Evolutionary conservation across 2,329 filamentous ascomycete genomes (phyloP).

Genomic region (Sporothrix inflata): DNA sequence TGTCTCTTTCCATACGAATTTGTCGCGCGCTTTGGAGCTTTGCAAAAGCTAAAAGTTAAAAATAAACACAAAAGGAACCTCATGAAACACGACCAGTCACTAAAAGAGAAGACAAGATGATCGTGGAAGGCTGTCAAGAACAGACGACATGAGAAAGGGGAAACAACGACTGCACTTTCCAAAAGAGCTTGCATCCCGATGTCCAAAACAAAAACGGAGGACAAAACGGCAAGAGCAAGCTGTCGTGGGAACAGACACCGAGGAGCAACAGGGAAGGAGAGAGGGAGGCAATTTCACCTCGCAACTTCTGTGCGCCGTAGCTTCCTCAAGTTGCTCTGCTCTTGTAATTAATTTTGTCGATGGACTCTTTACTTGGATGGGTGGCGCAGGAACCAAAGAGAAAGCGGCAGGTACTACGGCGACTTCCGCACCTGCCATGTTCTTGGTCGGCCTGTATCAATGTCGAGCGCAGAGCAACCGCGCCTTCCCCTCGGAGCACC

Average conservation of each 20-base stretch:
- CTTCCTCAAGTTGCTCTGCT: background rate
- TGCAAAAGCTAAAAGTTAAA: conserved; percentile 19
- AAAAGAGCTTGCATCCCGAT: conserved; percentile 5
- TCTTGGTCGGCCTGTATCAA: background rate
- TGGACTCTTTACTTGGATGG: background rate
- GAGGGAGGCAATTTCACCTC: too few species aligned
- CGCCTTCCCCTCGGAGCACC: conserved; percentile 6
- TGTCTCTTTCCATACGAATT: background rate
- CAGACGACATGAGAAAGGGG: background rate
- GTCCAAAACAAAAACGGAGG: background rate
- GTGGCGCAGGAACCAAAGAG: background rate
- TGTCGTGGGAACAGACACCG: background rate
- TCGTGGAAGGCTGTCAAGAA: background rate
- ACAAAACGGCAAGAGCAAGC: background rate
- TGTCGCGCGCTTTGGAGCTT: conserved; percentile 1
- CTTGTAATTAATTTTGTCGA: background rate
- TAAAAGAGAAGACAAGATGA: background rate
- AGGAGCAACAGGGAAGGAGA: too few species aligned
- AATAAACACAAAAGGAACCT: conserved; percentile 15
- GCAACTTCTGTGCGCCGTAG: too few species aligned
- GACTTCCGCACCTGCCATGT: background rate
- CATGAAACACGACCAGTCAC: conserved; percentile 18
- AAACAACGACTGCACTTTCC: conserved; percentile 12
- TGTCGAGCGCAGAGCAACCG: background rate
- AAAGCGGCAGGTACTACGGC: background rate